Evolutionary conservation across 2,329 filamentous ascomycete genomes (phyloP), one percentile per base, ranked within the genome.

Genomic region (Thermochaetoides dissita): DNA sequence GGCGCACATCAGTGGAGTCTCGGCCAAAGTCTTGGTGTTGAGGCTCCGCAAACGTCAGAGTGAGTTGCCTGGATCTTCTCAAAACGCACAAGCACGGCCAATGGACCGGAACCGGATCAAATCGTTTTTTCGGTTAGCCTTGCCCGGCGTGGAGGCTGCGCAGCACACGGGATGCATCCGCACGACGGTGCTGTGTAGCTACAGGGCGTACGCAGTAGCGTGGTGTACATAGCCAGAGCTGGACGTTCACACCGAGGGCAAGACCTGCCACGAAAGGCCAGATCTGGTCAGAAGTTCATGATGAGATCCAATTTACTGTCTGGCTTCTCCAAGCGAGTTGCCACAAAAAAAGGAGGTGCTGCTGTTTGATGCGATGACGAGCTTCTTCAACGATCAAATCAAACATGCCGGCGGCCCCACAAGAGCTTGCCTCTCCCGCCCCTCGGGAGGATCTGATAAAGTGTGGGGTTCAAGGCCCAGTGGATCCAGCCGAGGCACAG

Each of bases 361-460:
- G 34, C 10, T 36, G 34, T 12, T 10, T 24, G 17, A 24, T 24
- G 17, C 5, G 17, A 24, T 24, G 17, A 24, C 5, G 17, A 24
- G 17, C 17, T 24, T 24, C 17, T 24, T 24, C 5, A 24, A 24
- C 17, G 17, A 24, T 24, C 17, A 24, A 5, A 24, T 5, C 17
- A 24, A 24, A 24, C 17, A 24, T 24, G 17, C 17, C 5, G 17
- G 17, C 17, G 38, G 24, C 37, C 34, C 12, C 28, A n/a, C 31
- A 11, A 12, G 10, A 39, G 32, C 33, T 32, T 12, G 10, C 17
- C 24, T 10, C 28, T 37, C 39, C 43, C 34, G n/a, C 37, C 34
- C 24, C 17, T 32, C 40, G 43, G 43, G 40, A 37, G 37, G 43
- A 42, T 45, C 43, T 40, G 39, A 40, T 37, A 42, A 37, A 24